Base-by-base conservation (phyloP, 805 yeast species). In the Spathaspora gorwiae region DNA sequence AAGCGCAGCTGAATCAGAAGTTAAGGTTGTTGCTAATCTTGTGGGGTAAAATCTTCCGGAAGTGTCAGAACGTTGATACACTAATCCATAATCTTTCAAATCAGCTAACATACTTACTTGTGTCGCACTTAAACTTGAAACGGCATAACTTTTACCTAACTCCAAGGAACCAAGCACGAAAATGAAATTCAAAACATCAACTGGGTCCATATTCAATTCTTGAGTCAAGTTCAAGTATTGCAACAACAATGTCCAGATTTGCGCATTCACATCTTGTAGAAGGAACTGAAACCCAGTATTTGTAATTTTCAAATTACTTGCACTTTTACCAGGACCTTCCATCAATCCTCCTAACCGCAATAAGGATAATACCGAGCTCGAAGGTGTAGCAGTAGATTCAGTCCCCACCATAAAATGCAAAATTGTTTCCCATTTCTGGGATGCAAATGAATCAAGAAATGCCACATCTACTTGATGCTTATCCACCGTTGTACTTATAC, bases 361-460 rank as follows among this genome's bases (percentile, higher is more conserved):
- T 26, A 94, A 70, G 13, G 81, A 77, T 41, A 94, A 70, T 0
- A 92, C 97, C 13, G 92, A 90, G n/a, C 77, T 75, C 40, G 90
- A 83, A 2, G 97, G 96, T 2, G 79, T 68, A 13, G 72, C 75
- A 9, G 78, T 72, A 39, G 83, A 67, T 42, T 87, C 87, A 0
- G 97, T 88, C 1, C 98, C 97, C 37, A 94, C 99, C 98, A 94
- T 92, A 68, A 84, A 94, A 72, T 94, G 98, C 55, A 94, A 72
- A 54, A 94, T 92, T 7, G 88, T 80, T 61, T 94, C 99, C 99
- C 99, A 94, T 59, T 86, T 89, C 39, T 76, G 78, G 6, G 89
- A 77, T 11, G 97, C 95, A 65, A 89, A 90, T 35, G 72, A 72
- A 53, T 88, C 95, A 40, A 92, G 70, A 55, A 83, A 84, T 33